phyloP scores from a whole-genome alignment of 2,329 filamentous ascomycete genomes.

The Fusarium piperis region DNA sequence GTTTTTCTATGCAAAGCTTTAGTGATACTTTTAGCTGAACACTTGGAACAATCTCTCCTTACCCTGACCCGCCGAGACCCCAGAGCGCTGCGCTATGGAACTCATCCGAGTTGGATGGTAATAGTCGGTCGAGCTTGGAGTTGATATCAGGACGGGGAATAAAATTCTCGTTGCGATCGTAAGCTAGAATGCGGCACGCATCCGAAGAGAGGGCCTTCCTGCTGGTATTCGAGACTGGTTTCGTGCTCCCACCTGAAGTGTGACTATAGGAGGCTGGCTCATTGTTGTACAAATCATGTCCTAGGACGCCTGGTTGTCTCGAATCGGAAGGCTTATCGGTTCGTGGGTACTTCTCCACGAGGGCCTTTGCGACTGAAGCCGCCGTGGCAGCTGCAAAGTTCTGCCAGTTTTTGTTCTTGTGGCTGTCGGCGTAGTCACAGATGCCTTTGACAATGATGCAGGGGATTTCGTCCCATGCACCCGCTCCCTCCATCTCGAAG shows the following conservation, averaged over 20 bases:
- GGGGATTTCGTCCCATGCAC: slow-evolving; percentile 45
- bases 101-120: neutral
- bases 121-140: slow-evolving; percentile 4
- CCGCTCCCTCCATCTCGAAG: slow-evolving; percentile 48
- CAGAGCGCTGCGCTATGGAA: slow-evolving; percentile 22
- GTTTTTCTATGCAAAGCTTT: slow-evolving; percentile 46
- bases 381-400: slow-evolving; percentile 51
- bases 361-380: slow-evolving; percentile 55
- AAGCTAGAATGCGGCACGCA: slow-evolving; percentile 1
- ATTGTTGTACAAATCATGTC: neutral
- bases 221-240: neutral
- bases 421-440: slow-evolving; percentile 46
- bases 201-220: neutral
- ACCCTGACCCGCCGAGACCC: slow-evolving; percentile 30
- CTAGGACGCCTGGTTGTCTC: neutral
- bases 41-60: neutral
- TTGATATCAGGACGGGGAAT: slow-evolving; percentile 2
- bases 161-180: slow-evolving; percentile 28
- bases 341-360: slow-evolving; percentile 6
- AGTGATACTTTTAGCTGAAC: neutral
- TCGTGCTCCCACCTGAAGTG: neutral
- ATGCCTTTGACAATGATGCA: slow-evolving; percentile 53
- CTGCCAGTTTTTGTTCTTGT: slow-evolving; percentile 47
- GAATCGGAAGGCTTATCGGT: neutral
- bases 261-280: neutral